These are phyloP conservation scores for Rhynchospora pubera DNA, from an alignment of 176 grass and related monocot species.

Conservation along the genomic window DNA sequence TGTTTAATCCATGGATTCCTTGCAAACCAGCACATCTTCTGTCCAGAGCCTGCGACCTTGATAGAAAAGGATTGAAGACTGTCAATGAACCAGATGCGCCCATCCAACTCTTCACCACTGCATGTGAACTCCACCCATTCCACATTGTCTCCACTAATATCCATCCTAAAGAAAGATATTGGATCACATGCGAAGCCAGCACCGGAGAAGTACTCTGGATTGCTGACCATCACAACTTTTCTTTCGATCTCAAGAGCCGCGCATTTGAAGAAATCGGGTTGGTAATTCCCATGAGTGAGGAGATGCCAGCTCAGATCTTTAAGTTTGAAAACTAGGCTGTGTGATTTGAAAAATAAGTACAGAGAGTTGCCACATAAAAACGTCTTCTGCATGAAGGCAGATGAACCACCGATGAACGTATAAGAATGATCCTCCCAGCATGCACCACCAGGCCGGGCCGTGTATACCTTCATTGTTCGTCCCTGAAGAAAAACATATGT, in stretches of 20 bases:
- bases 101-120: not conserved
- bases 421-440: not conserved
- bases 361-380: not conserved
- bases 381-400: not conserved
- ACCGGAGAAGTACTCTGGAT: not conserved
- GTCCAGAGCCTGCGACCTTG: not conserved
- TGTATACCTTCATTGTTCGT: not conserved
- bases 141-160: not conserved
- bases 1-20: not conserved
- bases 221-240: not conserved
- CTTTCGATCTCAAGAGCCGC: not conserved
- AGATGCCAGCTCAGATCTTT: not conserved
- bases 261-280: not conserved
- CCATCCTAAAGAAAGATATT: not conserved
- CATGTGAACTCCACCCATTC: not conserved
- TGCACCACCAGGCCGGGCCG: not conserved
- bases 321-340: not conserved
- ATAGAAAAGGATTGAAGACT: not conserved
- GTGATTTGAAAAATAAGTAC: not conserved
- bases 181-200: not conserved
- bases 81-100: not conserved
- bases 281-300: not conserved
- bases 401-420: not conserved
- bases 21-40: not conserved
- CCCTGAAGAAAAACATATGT: not conserved